Percentiles rank a stretch among this genome's conserved stretches.
Conservation (phyloP, 2,329 filamentous ascomycete genomes). For the Cladosporium cucumerinum region DNA sequence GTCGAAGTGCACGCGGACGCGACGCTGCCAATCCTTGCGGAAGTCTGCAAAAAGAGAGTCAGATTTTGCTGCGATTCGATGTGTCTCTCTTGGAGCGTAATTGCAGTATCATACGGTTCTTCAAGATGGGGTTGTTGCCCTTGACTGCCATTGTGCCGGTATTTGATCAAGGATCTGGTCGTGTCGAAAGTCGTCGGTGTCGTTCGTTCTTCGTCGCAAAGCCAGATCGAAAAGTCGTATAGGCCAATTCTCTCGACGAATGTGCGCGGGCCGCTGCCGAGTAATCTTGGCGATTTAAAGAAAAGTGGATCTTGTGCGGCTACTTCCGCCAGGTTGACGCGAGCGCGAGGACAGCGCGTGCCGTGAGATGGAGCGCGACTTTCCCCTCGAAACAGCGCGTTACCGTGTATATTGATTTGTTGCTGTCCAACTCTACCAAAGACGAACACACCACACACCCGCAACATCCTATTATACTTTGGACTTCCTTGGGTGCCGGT, state of each 20-base stretch:
- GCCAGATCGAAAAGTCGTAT: neutral
- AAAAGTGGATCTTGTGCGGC: neutral
- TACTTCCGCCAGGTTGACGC: neutral
- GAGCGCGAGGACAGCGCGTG: conserved; percentile 4
- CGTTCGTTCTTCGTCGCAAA: neutral
- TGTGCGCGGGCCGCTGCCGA: neutral
- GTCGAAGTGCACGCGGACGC: conserved; percentile 99
- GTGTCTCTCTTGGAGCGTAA: neutral
- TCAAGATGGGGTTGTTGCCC: conserved; percentile 98
- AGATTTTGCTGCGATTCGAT: conserved; percentile 21
- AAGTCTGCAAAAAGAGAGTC: conserved; percentile 63
- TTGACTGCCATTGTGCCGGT: conserved; percentile 72
- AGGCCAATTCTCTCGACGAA: neutral
- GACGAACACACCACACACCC: neutral
- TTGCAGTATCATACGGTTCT: conserved; percentile 56
- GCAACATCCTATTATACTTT: neutral
- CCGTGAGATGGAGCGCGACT: neutral
- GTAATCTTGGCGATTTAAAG: neutral
- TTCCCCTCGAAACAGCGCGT: conserved; percentile 4
- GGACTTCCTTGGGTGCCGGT: neutral
- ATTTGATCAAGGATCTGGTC: conserved; percentile 10
- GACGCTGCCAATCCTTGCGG: conserved; percentile 99
- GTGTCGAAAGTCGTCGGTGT: conserved; percentile 11
- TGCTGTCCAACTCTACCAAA: neutral
- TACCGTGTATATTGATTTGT: conserved; percentile 10